phyloP scores from a whole-genome alignment of 2,329 filamentous ascomycete genomes.

The Claviceps pusilla region DNA sequence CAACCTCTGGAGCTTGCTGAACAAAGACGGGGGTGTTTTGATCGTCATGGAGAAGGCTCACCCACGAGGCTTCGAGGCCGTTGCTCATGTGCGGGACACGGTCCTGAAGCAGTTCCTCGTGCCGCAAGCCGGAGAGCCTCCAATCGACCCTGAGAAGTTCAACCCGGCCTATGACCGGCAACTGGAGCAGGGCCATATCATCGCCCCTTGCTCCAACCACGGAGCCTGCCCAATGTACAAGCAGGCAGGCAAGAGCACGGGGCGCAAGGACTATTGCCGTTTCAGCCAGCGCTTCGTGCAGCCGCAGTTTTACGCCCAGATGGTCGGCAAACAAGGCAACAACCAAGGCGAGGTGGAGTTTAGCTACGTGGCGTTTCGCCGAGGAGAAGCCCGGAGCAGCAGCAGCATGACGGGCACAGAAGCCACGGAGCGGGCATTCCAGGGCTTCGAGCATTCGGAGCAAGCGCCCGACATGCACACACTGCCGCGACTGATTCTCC shows the following conservation, averaged over 20 bases:
- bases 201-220: slow-evolving; percentile 80
- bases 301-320: slow-evolving; percentile 63
- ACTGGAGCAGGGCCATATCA: slow-evolving; percentile 47
- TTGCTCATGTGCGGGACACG: slow-evolving; percentile 69
- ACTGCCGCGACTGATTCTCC: slow-evolving; percentile 63
- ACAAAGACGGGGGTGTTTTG: slow-evolving; percentile 70
- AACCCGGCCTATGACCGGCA: slow-evolving; percentile 25
- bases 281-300: slow-evolving; percentile 82
- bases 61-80: slow-evolving; percentile 78
- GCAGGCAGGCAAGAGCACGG: slow-evolving; percentile 49
- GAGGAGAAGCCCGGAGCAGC: slow-evolving; percentile 37
- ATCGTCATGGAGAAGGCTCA: slow-evolving; percentile 84
- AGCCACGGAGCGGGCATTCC: slow-evolving; percentile 52
- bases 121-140: slow-evolving; percentile 24
- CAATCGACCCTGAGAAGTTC: slow-evolving; percentile 20
- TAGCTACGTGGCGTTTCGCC: slow-evolving; percentile 74
- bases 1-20: slow-evolving; percentile 79
- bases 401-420: slow-evolving; percentile 31
- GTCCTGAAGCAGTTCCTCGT: slow-evolving; percentile 63
- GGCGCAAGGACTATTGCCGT: slow-evolving; percentile 79
- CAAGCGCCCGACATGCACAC: slow-evolving; percentile 41
- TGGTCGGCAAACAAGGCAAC: slow-evolving; percentile 51
- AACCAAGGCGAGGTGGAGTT: slow-evolving; percentile 88
- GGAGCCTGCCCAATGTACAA: slow-evolving; percentile 77
- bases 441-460: slow-evolving; percentile 47